Conservation (phyloP, 805 yeast genomes). For the Debaryomyces castellii region DNA sequence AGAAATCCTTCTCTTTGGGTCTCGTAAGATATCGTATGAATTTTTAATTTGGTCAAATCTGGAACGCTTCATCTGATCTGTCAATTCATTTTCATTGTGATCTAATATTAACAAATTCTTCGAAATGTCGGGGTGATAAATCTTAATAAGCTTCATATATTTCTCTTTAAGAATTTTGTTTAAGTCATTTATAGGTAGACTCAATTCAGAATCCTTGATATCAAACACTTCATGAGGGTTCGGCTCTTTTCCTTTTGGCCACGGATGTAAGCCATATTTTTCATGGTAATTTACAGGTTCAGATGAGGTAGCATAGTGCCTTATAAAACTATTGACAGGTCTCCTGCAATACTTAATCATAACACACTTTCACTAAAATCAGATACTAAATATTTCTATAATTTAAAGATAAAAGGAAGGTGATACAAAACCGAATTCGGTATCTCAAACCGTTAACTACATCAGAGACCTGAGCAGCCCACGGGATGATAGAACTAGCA, state of each 20-base stretch:
- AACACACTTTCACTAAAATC: no score
- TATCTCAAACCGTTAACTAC: neutral
- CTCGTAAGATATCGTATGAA: conserved; percentile 46
- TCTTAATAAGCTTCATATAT: conserved; percentile 51
- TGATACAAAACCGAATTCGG: neutral
- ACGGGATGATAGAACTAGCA: no score
- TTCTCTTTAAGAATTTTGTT: conserved; percentile 41
- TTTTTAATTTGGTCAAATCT: conserved; percentile 32
- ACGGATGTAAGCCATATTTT: conserved; percentile 31
- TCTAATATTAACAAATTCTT: conserved; percentile 21
- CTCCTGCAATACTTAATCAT: neutral
- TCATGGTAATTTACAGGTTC: conserved; percentile 20
- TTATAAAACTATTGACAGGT: neutral
- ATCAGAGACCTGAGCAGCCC: neutral
- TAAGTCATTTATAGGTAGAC: conserved; percentile 48
- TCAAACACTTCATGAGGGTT: conserved; percentile 69
- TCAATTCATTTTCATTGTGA: conserved; percentile 28
- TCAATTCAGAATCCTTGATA: conserved; percentile 30
- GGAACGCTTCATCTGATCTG: conserved; percentile 28
- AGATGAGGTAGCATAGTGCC: conserved; percentile 8
- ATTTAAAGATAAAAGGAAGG: neutral
- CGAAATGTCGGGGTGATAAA: conserved; percentile 78
- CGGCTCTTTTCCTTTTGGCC: conserved; percentile 62
- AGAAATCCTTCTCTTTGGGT: conserved; percentile 45
- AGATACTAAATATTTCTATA: neutral